These are phyloP conservation scores for Coleophoma crateriformis DNA, from an alignment of 2,329 filamentous ascomycete genomes.

Conservation along the genomic window DNA sequence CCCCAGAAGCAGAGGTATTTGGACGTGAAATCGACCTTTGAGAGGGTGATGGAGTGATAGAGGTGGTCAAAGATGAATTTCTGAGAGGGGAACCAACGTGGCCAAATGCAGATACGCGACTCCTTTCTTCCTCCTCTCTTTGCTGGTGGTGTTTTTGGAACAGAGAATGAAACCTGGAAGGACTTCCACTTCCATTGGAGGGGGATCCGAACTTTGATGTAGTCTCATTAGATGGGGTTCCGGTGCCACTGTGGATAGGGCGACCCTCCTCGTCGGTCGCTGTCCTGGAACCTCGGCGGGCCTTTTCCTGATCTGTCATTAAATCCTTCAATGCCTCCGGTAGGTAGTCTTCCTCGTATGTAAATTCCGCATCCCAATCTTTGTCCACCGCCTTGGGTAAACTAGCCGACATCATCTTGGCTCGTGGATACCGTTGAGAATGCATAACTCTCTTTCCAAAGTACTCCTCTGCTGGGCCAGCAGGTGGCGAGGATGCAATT, in stretches of 20 bases:
- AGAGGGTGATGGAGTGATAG: slow-evolving; percentile 33
- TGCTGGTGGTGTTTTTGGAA: slow-evolving; percentile 53
- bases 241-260: slow-evolving; percentile 33
- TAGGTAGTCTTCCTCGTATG: slow-evolving; percentile 85
- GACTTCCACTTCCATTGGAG: slow-evolving; percentile 50
- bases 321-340: slow-evolving; percentile 66
- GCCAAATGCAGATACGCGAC: slow-evolving; percentile 50
- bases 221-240: slow-evolving; percentile 34
- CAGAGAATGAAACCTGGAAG: slow-evolving; percentile 54
- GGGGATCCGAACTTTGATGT: slow-evolving; percentile 57
- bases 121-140: slow-evolving; percentile 38
- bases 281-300: slow-evolving; percentile 52
- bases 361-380: slow-evolving; percentile 64
- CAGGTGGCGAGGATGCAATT: slow-evolving; percentile 35
- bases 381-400: slow-evolving; percentile 53
- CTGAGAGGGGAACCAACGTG: slow-evolving; percentile 62
- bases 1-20: slow-evolving; percentile 25
- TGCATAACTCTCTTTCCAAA: slow-evolving; percentile 68
- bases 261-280: slow-evolving; percentile 46
- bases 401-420: slow-evolving; percentile 65
- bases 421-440: slow-evolving; percentile 61
- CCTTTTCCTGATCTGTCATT: slow-evolving; percentile 62
- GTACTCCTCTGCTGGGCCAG: slow-evolving; percentile 47
- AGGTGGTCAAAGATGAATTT: slow-evolving; percentile 55
- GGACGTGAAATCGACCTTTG: slow-evolving; percentile 32